Evolutionary conservation across 2,329 filamentous ascomycete genomes (phyloP).

Genomic region (Hypoxylon rubiginosum): DNA sequence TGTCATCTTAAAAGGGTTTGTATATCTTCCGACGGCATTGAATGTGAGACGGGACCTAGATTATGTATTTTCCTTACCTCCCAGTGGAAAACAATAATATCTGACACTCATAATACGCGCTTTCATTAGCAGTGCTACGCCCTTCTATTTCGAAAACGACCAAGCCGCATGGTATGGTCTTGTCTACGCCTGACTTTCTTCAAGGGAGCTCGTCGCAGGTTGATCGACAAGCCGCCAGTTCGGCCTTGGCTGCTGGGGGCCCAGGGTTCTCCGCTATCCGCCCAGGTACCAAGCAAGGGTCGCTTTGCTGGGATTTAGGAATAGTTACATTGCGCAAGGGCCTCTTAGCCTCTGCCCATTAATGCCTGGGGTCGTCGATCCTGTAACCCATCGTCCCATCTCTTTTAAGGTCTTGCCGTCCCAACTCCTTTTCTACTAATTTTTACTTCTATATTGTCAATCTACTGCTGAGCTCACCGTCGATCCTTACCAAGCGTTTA

Average conservation of each 20-base stretch:
- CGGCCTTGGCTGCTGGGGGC: slow-evolving; percentile 17
- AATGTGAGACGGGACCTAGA: neutral
- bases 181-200: slow-evolving; percentile 6
- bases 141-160: slow-evolving; percentile 28
- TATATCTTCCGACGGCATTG: neutral
- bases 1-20: slow-evolving; percentile 1
- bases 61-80: neutral
- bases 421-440: neutral
- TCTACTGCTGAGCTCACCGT: slow-evolving; percentile 16
- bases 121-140: neutral
- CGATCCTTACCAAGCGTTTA: slow-evolving; percentile 11
- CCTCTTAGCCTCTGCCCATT: neutral
- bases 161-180: slow-evolving; percentile 24
- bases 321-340: slow-evolving; percentile 18
- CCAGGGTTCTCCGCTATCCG: slow-evolving; percentile 27
- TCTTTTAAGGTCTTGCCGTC: slow-evolving; percentile 18
- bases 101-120: neutral
- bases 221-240: slow-evolving; percentile 30
- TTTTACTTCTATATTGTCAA: slow-evolving; percentile 1
- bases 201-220: slow-evolving; percentile 30
- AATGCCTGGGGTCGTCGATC: slow-evolving; percentile 18
- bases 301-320: slow-evolving; percentile 13
- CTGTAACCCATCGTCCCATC: slow-evolving; percentile 21
- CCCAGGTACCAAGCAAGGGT: slow-evolving; percentile 7
- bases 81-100: neutral